Evolutionary conservation across 805 yeast species (phyloP), one percentile per base, ranked within the genome.

Genomic region (Ogataea kodamae): DNA sequence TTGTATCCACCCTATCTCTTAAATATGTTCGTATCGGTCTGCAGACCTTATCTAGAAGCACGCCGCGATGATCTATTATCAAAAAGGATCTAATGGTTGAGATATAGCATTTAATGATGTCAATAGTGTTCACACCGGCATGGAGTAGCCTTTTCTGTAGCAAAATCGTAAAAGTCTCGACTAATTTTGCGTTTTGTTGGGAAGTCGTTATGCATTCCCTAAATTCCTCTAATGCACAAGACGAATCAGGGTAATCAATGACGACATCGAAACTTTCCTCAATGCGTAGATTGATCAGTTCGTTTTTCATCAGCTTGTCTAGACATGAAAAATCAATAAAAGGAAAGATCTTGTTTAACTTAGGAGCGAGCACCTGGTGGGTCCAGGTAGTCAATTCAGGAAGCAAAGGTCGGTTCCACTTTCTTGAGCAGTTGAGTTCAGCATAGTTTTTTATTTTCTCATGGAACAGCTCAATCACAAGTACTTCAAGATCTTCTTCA

Each of bases 11-110:
- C 37, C 96, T 67, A 9, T 80, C 78, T 49, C 75, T 76, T 30
- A 92, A 63, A 57, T 82, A 82, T 15, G 72, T 59, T 31, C 94
- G 62, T 3, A 89, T 82, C 2, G 92, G 92, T 20, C 87, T 59
- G 1, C 85, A 76, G 0, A 85, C 89, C 30, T 76, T 75, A 51
- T 84, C 95, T 6, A 89, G 62, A 18, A 89, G 61, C 1, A 86
- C 90, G 0, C 96, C 96, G 22, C 84, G 68, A 5, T 95, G 94
- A 49, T 90, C 97, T n/a, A 92, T 64, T 0, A 79, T 60, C 17
- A 81, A 54, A 39, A 90, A 86, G 0, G 88, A 69, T 43, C 76
- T 69, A 27, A 89, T 81, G 1, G 89, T 76, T 10, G 77, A 73
- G 4, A 83, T 76, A 51, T 85, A 90, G 33, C 72, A 74, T 2